Evolutionary conservation across 2,329 filamentous ascomycete genomes (phyloP).

Genomic region (Dothidotthia symphoricarpi): DNA sequence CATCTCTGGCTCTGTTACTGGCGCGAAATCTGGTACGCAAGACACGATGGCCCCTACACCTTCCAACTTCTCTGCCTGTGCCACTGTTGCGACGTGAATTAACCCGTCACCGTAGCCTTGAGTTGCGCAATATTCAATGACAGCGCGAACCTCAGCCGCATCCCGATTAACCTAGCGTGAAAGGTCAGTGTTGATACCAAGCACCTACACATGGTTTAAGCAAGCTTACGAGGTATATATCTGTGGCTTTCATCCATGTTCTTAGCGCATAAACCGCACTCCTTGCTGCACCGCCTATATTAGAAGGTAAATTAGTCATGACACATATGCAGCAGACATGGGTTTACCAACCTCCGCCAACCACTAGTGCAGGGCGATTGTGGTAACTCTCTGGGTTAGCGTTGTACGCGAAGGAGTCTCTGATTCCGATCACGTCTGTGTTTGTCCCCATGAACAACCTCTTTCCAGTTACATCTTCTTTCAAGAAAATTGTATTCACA

Average conservation of each 20-base stretch:
- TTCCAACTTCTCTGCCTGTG: constrained; percentile 59
- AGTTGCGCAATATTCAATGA: constrained; percentile 62
- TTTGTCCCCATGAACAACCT: constrained; percentile 69
- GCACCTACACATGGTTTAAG: too few species aligned
- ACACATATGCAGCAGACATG: too few species aligned
- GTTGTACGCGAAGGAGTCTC: constrained; percentile 63
- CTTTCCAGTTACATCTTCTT: constrained; percentile 48
- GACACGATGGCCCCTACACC: constrained; percentile 67
- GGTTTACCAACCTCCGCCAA: constrained; percentile 61
- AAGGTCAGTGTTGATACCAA: too few species aligned
- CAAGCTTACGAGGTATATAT: constrained; percentile 62
- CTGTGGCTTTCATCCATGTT: constrained; percentile 64
- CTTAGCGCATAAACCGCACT: constrained; percentile 73
- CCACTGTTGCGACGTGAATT: constrained; percentile 59
- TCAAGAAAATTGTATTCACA: constrained; percentile 75
- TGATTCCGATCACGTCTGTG: constrained; percentile 76
- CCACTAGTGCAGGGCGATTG: constrained; percentile 65
- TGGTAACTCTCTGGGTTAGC: constrained; percentile 52
- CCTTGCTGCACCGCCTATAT: constrained; percentile 62
- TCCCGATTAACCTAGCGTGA: constrained; percentile 62
- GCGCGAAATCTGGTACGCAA: constrained; percentile 75
- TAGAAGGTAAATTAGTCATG: too few species aligned
- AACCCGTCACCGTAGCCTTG: constrained; percentile 61
- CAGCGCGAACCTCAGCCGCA: constrained; percentile 61
- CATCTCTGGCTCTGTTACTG: constrained; percentile 62